Base-by-base conservation (phyloP, 2,329 filamentous ascomycete species). In the Neodidymelliopsis sp. region DNA sequence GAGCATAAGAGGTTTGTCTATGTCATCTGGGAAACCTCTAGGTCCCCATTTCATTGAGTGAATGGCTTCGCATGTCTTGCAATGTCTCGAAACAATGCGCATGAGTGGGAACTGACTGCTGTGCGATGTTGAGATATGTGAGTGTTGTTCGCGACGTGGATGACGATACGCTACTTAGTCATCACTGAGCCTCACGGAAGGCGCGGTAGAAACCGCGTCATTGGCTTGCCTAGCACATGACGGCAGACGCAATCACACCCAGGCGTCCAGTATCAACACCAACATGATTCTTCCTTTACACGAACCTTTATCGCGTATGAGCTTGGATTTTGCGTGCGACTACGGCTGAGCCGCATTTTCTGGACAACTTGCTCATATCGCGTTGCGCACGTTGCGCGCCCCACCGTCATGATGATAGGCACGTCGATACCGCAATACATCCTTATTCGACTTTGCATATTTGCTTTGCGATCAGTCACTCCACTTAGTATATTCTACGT, bases 401-500 rank as follows among this genome's bases (percentile, higher is more conserved):
- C 36, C 37, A 41, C 15, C 44, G 16, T 30, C 53, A 48, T 27
- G 55, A 77, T 77, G 75, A 71, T 77, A 39, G 73, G 71, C 42
- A 73, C 69, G 34, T 74, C 72, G 1, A 42, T 69, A 6, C 56
- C 62, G 19, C 69, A 72, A 42, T 75, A 74, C 51, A 29, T 79
- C 56, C 70, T 75, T 54, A 83, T 84, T 43, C 76, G 77, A 23
- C 54, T 67, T 38, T 78, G 73, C 51, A 81, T 83, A 54, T 53
- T 77, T 29, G 66, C 72, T 27, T 61, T 84, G 31, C 80, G 79
- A 52, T 72, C 75, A 28, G 70, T 83, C 37, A 77, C 78, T 11
- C 80, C 81, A 9, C 59, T 81, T 19, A 77, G 77, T 62, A 66
- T 81, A 25, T 62, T 78, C 49, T 82, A 79, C 62, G 70, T 66